Evolutionary conservation across 2,329 filamentous ascomycete species (phyloP).

Genomic region (Penicillium crustosum): DNA sequence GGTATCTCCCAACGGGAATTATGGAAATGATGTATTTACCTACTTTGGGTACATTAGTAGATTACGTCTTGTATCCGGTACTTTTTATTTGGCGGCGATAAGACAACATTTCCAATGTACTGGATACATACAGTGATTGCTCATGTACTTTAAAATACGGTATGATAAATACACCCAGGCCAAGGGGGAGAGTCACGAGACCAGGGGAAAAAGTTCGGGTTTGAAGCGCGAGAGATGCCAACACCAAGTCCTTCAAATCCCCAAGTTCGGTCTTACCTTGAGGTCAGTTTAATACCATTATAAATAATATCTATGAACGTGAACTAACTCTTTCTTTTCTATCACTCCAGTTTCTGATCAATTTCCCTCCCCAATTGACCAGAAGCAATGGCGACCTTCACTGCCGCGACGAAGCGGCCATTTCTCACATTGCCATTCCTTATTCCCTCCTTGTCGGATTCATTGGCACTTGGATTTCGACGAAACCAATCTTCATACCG

Average conservation of each 20-base stretch:
- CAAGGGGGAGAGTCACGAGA: conserved; percentile 23
- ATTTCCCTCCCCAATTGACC: conserved; percentile 4
- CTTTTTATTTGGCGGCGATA: background rate
- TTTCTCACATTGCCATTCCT: conserved; percentile 41
- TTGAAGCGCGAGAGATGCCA: conserved; percentile 9
- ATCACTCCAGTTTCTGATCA: background rate
- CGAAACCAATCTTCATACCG: conserved; percentile 53
- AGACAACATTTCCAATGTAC: background rate
- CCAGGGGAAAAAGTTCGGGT: conserved; percentile 24
- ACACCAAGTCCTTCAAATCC: conserved; percentile 1
- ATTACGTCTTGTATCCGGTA: background rate
- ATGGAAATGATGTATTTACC: background rate
- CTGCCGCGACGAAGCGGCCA: conserved; percentile 35
- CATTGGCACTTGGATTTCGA: conserved; percentile 33
- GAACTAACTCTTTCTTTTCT: background rate
- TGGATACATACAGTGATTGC: too few species aligned
- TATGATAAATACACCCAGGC: conserved; percentile 8
- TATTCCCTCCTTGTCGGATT: conserved; percentile 39
- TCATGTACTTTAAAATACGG: background rate
- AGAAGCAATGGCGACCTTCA: conserved; percentile 31
- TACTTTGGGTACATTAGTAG: background rate
- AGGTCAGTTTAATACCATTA: background rate
- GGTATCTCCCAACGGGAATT: background rate
- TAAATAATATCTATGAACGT: background rate
- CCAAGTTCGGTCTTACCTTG: background rate